A percentile compares a stretch with the other conserved stretches of the same genome.
phyloP scores from a whole-genome alignment of 805 yeast species.

The Ogataea ramenticola region DNA sequence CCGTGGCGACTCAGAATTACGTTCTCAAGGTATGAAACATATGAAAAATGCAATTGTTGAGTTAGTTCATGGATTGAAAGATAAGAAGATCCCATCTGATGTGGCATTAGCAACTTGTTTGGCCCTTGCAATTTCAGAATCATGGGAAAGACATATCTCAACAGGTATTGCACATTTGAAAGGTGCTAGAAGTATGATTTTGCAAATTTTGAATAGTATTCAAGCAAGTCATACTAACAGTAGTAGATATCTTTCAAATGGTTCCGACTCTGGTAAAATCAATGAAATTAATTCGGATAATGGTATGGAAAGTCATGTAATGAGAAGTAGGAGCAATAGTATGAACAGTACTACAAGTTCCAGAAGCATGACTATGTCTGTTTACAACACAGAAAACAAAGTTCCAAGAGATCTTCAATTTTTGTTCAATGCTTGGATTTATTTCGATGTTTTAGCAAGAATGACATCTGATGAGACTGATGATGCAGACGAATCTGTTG shows the following conservation, averaged over 20 bases:
- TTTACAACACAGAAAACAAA: neutral
- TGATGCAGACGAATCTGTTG: neutral
- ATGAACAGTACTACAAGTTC: neutral
- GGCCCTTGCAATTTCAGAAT: conserved; percentile 56
- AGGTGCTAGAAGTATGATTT: conserved; percentile 58
- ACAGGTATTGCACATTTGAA: conserved; percentile 64
- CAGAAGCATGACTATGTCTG: neutral
- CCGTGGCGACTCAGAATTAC: conserved; percentile 33
- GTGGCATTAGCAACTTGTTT: conserved; percentile 62
- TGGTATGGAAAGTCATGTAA: too few species aligned
- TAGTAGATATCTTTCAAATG: neutral
- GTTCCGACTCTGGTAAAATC: neutral
- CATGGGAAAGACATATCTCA: conserved; percentile 62
- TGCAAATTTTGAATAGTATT: conserved; percentile 30
- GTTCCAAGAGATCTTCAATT: conserved; percentile 40
- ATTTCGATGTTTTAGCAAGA: conserved; percentile 60
- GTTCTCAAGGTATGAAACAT: conserved; percentile 45
- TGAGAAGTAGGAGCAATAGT: neutral
- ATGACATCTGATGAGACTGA: conserved; percentile 36
- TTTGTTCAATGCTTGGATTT: conserved; percentile 58
- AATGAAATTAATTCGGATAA: conserved; percentile 1
- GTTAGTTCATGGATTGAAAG: conserved; percentile 47
- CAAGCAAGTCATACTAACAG: neutral
- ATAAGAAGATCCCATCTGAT: conserved; percentile 45
- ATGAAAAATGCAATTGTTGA: conserved; percentile 56